phyloP scores from a whole-genome alignment of 2,329 filamentous ascomycete genomes.

The Xylaria arbuscula region DNA sequence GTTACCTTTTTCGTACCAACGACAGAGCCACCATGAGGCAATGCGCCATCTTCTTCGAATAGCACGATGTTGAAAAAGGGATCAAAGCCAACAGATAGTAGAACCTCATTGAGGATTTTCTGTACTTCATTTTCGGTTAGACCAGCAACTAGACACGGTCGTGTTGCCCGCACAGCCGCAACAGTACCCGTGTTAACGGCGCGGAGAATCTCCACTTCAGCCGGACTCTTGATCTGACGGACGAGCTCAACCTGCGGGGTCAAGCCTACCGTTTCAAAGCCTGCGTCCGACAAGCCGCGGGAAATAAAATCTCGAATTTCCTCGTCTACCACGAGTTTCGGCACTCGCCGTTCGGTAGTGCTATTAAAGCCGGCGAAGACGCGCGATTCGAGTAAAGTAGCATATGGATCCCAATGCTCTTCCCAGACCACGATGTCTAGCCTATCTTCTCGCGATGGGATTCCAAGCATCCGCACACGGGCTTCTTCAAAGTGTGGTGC shows the following conservation, averaged over 20 bases:
- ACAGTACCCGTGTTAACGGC: constrained; percentile 74
- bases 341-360: constrained; percentile 33
- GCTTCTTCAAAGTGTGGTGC: constrained; percentile 70
- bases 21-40: constrained; percentile 65
- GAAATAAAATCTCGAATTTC: constrained; percentile 73
- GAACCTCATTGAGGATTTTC: constrained; percentile 64
- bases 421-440: constrained; percentile 70
- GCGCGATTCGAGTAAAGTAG: constrained; percentile 60
- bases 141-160: constrained; percentile 63
- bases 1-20: constrained; percentile 63
- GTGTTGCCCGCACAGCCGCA: constrained; percentile 68
- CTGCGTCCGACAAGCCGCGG: constrained; percentile 63
- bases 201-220: constrained; percentile 67
- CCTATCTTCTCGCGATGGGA: constrained; percentile 62
- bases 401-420: constrained; percentile 73
- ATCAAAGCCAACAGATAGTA: constrained; percentile 64
- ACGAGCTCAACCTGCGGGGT: constrained; percentile 66
- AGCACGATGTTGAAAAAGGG: constrained; percentile 73
- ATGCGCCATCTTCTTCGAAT: constrained; percentile 66
- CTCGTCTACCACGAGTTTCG: constrained; percentile 71
- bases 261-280: constrained; percentile 67
- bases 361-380: constrained; percentile 49
- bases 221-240: constrained; percentile 66
- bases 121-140: constrained; percentile 69
- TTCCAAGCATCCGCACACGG: constrained; percentile 67